Evolutionary conservation across 345 rosid genomes (phyloP).

Genomic region (Chamaenerion angustifolium): DNA sequence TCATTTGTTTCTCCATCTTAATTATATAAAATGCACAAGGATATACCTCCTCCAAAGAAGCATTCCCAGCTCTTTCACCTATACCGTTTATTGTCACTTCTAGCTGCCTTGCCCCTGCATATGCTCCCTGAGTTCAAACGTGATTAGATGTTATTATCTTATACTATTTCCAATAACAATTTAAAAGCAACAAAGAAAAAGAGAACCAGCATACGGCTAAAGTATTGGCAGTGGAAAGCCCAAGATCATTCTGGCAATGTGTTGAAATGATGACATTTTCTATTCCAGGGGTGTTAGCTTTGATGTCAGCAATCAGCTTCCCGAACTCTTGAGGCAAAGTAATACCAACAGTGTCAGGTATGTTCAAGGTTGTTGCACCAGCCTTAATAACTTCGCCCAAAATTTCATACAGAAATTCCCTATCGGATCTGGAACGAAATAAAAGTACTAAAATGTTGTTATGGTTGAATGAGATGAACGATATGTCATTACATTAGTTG

Average conservation of each 20-base stretch:
- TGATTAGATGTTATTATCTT: background rate
- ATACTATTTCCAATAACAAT: background rate
- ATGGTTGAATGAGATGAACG: background rate
- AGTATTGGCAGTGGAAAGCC: slow-evolving; percentile 94
- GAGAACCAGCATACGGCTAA: slow-evolving; percentile 38
- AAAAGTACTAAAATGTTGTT: background rate
- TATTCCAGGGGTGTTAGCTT: slow-evolving; percentile 79
- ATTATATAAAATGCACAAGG: too few species aligned
- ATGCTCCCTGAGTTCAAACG: slow-evolving; percentile 45
- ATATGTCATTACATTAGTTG: too few species aligned
- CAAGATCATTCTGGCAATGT: slow-evolving; percentile 98
- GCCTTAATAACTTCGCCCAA: slow-evolving; percentile 89
- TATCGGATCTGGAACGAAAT: slow-evolving; percentile 48
- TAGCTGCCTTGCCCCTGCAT: slow-evolving; percentile 84
- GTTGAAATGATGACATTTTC: slow-evolving; percentile 79
- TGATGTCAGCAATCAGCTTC: slow-evolving; percentile 69
- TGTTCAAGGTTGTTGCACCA: slow-evolving; percentile 87
- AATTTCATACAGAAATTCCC: slow-evolving; percentile 59
- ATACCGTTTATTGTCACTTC: slow-evolving; percentile 96
- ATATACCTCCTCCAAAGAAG: slow-evolving; percentile 87
- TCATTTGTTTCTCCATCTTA: background rate
- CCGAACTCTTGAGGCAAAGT: slow-evolving; percentile 73
- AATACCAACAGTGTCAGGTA: slow-evolving; percentile 94
- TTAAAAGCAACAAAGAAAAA: background rate
- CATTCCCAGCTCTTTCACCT: slow-evolving; percentile 99